Evolutionary conservation across 116 monocot species (phyloP), one percentile per base, ranked within the genome.

Genomic region (Papilionanthe hybrid): DNA sequence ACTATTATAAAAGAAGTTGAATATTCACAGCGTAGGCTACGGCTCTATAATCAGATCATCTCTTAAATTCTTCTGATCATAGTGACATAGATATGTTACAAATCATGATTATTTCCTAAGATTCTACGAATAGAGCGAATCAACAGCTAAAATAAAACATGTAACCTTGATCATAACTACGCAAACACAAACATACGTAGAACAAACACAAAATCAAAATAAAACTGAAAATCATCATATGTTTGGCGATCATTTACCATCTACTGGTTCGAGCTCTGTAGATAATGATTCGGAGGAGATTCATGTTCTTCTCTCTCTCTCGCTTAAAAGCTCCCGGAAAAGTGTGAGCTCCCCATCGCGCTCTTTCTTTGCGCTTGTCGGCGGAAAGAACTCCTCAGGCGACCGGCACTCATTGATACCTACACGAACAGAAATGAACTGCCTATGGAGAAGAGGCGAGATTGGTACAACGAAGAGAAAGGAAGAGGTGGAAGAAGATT

Each of bases 291-390:
- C 81, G n/a, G 22, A 90, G 87, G 63, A 90, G 90, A 78, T 77
- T 81, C 27, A 72, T 25, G 41, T 81, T 85, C 50, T 77, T 77
- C 67, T 90, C 85, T 65, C 81, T 82, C 50, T 87, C 90, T 1
- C 87, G 78, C 79, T 79, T 85, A 85, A 79, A 81, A 90, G 75
- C 81, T 90, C 87, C 0, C 83, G 82, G 81, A 90, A 90, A 15
- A 90, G 78, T 42, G 81, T 9, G 18, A 90, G 75, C 23, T 87
- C 87, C 27, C 87, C 90, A 17, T 90, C 90, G 32, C 79, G 55
- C 4, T 87, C 85, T 72, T 76, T 85, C 55, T 72, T 48, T 8
- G 82, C 53, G 72, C 72, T 43, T 2, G 72, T 72, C 7, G 72
- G 72, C 41, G 43, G 18, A 19, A 43, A 55, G 69, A 69, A 30